These are phyloP conservation scores for Trypanosoma platydactyli DNA, from an alignment of 208 protist genomes.

Conservation along the genomic window DNA sequence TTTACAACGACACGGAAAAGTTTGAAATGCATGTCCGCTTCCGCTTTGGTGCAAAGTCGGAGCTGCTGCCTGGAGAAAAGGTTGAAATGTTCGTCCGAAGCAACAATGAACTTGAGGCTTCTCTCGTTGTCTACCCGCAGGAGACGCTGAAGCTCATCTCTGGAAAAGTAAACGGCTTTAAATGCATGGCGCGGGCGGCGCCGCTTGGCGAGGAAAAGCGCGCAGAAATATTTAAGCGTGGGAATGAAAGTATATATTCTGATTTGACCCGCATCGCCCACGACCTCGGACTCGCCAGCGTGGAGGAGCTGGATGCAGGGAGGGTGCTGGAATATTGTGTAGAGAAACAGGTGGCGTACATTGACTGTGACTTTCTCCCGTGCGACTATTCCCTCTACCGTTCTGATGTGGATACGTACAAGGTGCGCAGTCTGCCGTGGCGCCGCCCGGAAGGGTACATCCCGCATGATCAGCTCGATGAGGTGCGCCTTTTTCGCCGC, in stretches of 20 bases:
- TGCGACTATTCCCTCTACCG: constrained; percentile 71
- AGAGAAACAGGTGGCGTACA: constrained; percentile 49
- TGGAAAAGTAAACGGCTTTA: constrained; percentile 71
- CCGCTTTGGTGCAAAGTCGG: constrained; percentile 63
- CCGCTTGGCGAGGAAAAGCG: constrained; percentile 61
- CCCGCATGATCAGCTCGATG: constrained; percentile 47
- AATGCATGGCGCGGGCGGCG: constrained; percentile 57
- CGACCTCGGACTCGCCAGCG: constrained; percentile 30
- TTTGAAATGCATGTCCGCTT: constrained; percentile 87
- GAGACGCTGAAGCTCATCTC: constrained; percentile 64
- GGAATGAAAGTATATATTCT: constrained; percentile 43
- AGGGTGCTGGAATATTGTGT: constrained; percentile 58
- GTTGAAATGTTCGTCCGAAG: constrained; percentile 61
- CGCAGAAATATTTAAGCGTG: constrained; percentile 38
- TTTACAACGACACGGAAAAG: constrained; percentile 85
- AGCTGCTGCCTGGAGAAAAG: constrained; percentile 52
- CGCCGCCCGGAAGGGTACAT: constrained; percentile 56
- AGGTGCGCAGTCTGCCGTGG: constrained; percentile 61
- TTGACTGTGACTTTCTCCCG: constrained; percentile 68
- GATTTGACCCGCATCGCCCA: constrained; percentile 44
- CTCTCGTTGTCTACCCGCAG: constrained; percentile 61
- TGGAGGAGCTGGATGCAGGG: constrained; percentile 53
- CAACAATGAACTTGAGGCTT: constrained; percentile 57
- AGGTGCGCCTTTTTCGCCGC: constrained; percentile 73
- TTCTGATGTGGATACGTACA: constrained; percentile 58